Conservation (phyloP, 73 alveolate species). For the Diophrys appendiculata region DNA sequence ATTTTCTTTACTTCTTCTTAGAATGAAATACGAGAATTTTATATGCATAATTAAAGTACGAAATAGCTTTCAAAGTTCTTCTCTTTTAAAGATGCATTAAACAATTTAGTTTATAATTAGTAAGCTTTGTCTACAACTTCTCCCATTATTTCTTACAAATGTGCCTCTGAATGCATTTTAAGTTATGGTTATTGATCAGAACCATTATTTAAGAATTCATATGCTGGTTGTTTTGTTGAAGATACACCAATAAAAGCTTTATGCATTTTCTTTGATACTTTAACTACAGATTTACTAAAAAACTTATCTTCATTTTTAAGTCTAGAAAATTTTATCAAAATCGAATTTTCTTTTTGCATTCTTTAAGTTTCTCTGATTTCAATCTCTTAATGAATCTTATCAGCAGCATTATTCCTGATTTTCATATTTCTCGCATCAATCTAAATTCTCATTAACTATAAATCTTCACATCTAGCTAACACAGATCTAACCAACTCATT, state of each 20-base stretch:
- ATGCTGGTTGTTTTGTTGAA: neutral
- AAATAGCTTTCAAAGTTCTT: neutral
- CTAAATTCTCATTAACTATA: neutral
- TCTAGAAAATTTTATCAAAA: neutral
- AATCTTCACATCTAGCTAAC: neutral
- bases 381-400: neutral
- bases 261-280: neutral
- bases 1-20: neutral
- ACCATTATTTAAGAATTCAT: no score
- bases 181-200: no score
- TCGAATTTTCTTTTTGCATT: neutral
- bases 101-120: neutral
- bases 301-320: neutral
- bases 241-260: neutral
- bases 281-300: neutral
- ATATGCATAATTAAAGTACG: neutral
- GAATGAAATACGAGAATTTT: neutral
- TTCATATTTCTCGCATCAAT: neutral
- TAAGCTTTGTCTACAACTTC: neutral
- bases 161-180: neutral
- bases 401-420: neutral
- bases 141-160: neutral
- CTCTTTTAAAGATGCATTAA: neutral
- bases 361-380: neutral
- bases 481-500: neutral